Evolutionary conservation across 2,329 filamentous ascomycete species (phyloP).

Genomic region (Sphaerulina populicola): DNA sequence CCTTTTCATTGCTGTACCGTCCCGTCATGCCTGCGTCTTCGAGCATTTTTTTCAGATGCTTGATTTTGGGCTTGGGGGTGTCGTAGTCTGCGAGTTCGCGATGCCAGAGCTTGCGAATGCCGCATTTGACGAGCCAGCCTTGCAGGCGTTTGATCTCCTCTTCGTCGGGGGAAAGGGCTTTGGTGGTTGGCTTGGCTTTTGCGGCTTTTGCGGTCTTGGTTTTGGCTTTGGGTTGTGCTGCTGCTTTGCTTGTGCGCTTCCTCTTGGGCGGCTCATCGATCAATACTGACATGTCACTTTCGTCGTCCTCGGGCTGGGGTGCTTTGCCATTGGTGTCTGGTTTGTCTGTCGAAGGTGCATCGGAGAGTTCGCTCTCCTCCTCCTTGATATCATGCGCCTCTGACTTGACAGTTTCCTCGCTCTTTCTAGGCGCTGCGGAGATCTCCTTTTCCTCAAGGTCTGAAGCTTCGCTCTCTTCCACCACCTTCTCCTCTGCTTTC

Average conservation of each 20-base stretch:
- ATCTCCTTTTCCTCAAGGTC: slow-evolving; percentile 1
- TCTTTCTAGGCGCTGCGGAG: slow-evolving; percentile 2
- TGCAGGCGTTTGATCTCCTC: slow-evolving; percentile 83
- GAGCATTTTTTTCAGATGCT: slow-evolving; percentile 70
- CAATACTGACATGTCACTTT: slow-evolving; percentile 65
- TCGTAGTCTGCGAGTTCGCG: slow-evolving; percentile 71
- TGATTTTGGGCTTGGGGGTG: slow-evolving; percentile 69
- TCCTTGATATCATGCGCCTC: slow-evolving; percentile 5
- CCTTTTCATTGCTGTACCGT: slow-evolving; percentile 75
- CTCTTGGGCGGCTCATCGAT: slow-evolving; percentile 64
- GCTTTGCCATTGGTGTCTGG: slow-evolving; percentile 5
- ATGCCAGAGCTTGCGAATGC: slow-evolving; percentile 84
- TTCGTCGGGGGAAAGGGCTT: slow-evolving; percentile 52
- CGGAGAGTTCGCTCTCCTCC: slow-evolving; percentile 20
- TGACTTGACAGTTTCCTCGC: slow-evolving; percentile 10
- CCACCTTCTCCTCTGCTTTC: slow-evolving; percentile 4
- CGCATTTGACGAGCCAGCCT: slow-evolving; percentile 78
- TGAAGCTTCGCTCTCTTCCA: slow-evolving; percentile 12
- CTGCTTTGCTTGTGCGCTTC: slow-evolving; percentile 41
- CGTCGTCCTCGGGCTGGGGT: slow-evolving; percentile 23
- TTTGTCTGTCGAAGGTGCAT: slow-evolving; percentile 15
- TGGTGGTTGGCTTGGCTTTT: slow-evolving; percentile 18
- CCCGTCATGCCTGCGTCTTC: slow-evolving; percentile 79
- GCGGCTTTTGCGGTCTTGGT: slow-evolving; percentile 23
- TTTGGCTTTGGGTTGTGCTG: slow-evolving; percentile 35